Base-by-base conservation (phyloP, 352 stramenopile genomes). In the Phytophthora fragariae region DNA sequence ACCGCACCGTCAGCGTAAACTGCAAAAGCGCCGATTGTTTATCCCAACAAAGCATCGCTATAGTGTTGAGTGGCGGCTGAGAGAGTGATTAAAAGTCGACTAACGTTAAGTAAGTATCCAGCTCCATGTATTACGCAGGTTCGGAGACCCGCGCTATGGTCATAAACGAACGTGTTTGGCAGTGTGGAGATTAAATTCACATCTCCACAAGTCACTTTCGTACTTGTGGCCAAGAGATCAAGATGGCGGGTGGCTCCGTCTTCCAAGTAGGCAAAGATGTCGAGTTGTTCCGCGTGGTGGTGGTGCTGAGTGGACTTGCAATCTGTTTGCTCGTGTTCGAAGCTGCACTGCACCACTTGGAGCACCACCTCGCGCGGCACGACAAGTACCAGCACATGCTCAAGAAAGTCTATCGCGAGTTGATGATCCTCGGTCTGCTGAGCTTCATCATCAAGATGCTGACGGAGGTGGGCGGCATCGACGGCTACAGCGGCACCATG, bases 361-460 rank as follows among this genome's bases (percentile, higher is more conserved):
- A 79, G 57, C 76, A 86, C 68, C 61, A 79, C 19, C 56, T 86
- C n/a, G 62, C 71, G 15, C 71, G 68, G 33, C 79, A 83, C 50
- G 77, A 78, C 57, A 92, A 90, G 71, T 92, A 89, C 61, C 57
- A 86, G 56, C 73, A 87, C 50, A 92, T 92, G 68, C 66, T 92
- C 54, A 84, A 77, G 62, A 92, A 92, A 55, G 75, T 80, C 9
- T 91, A 81, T 59, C 72, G 75, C 55, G 83, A 91, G 54, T 60
- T 91, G n/a, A 89, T 89, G 83, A 79, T 91, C 29, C 76, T 91
- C 3, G 83, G 83, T 0, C 24, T 90, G 19, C 80, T 90, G 31
- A 81, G 81, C 6, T 73, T 91, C 49, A 55, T 71, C 10, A 64
- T 91, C 62, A 91, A 91, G 63, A 57, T 88, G 29, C 62, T 76